Evolutionary conservation across 495 filamentous ascomycete species (phyloP).

Genomic region (Penicillium mononematosum): DNA sequence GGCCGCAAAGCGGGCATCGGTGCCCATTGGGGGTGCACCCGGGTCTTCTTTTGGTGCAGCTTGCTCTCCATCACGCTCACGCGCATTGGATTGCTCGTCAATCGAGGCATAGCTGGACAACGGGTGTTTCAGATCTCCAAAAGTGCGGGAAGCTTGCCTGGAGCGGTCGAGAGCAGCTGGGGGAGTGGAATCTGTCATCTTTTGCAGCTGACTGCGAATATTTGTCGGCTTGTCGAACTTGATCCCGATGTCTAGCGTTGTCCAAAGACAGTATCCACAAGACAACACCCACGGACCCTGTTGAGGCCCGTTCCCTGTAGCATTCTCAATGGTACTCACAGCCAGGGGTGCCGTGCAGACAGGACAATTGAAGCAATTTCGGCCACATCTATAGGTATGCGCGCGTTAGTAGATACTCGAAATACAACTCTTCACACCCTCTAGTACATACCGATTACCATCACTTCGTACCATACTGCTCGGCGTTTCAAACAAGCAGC

Average conservation of each 20-base stretch:
- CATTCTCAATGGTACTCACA: constrained; percentile 63
- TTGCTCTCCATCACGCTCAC: constrained; percentile 16
- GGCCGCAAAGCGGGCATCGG: constrained; percentile 47
- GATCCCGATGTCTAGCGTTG: constrained; percentile 81
- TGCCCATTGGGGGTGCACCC: constrained; percentile 27
- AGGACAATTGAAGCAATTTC: constrained; percentile 94
- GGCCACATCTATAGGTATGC: constrained; percentile 65
- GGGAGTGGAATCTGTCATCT: constrained; percentile 37
- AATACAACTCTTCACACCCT: background rate
- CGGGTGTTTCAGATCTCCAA: constrained; percentile 42
- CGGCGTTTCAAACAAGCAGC: constrained; percentile 91
- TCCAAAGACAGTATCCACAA: constrained; percentile 92
- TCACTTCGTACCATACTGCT: constrained; percentile 86
- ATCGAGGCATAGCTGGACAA: constrained; percentile 40
- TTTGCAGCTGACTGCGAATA: constrained; percentile 75
- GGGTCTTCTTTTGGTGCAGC: constrained; percentile 20
- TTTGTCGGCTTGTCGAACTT: constrained; percentile 83
- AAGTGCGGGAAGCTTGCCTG: constrained; percentile 36
- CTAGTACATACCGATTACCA: constrained; percentile 73
- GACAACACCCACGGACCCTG: constrained; percentile 73
- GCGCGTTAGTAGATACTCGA: constrained; percentile 16
- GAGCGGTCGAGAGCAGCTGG: constrained; percentile 25
- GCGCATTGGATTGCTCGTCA: constrained; percentile 28
- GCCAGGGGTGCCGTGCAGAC: constrained; percentile 78
- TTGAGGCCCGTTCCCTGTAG: constrained; percentile 36